Percentiles rank a stretch among this genome's conserved stretches.
phyloP scores from a whole-genome alignment of 2,329 filamentous ascomycete genomes.

The Leptodontidium sp. region DNA sequence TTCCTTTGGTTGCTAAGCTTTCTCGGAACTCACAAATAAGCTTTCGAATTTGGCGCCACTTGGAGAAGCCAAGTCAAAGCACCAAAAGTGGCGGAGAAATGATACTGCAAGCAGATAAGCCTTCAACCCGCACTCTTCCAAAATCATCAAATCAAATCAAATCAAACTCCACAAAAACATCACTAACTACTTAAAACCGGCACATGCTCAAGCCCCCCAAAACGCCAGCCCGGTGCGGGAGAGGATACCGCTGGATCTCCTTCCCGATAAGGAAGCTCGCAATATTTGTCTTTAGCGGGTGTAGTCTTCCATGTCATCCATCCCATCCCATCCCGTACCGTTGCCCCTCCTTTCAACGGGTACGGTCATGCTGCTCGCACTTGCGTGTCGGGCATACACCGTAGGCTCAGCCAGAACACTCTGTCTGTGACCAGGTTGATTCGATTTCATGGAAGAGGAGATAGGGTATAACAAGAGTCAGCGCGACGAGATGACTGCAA shows the following conservation, averaged over 20 bases:
- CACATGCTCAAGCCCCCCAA: not conserved
- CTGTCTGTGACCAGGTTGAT: not conserved
- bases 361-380: not conserved
- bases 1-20: not conserved
- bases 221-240: not conserved
- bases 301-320: not conserved
- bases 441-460: not conserved
- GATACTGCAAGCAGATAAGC: not conserved
- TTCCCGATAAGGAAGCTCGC: constrained; percentile 5
- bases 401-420: not conserved
- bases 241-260: not conserved
- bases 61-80: not conserved
- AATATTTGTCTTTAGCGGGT: not conserved
- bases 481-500: not conserved
- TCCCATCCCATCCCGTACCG: too few species aligned
- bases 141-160: not conserved
- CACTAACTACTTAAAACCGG: not conserved
- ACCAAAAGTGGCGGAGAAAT: not conserved
- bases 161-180: too few species aligned
- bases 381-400: too few species aligned
- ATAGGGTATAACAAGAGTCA: not conserved
- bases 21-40: constrained; percentile 1
- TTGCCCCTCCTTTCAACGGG: not conserved
- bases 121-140: not conserved
- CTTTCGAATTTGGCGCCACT: not conserved